Percentiles rank a stretch among this genome's conserved stretches.
Evolutionary conservation across 2,329 filamentous ascomycete species (phyloP).

Genomic region (Verticillium zaregamsianum): DNA sequence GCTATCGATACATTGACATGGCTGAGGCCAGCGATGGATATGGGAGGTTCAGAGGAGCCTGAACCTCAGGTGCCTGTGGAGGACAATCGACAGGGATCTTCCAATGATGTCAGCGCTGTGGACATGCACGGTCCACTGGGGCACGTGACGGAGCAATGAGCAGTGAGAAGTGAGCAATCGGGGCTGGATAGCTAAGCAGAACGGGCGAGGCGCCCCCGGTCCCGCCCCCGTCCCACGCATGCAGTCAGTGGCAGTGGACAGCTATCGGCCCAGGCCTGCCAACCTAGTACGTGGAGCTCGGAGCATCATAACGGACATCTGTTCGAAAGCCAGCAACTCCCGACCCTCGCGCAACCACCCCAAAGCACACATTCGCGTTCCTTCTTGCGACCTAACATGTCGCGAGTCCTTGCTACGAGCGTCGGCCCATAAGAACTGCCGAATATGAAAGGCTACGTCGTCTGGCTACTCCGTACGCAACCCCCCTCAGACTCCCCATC

Average conservation of each 20-base stretch:
- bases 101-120: background rate
- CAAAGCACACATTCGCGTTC: background rate
- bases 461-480: slow-evolving; percentile 38
- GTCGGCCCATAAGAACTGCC: slow-evolving; percentile 29
- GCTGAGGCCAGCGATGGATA: no score
- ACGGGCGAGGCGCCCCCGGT: background rate
- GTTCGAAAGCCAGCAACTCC: background rate
- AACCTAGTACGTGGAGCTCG: background rate
- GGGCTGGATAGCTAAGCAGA: background rate
- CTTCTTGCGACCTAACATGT: slow-evolving; percentile 10
- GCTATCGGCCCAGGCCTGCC: background rate
- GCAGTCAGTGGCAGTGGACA: background rate
- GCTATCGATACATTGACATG: background rate
- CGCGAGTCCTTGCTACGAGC: slow-evolving; percentile 7
- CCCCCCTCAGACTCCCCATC: slow-evolving; percentile 10
- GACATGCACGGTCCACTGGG: background rate
- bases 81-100: no score
- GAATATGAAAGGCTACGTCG: slow-evolving; percentile 34
- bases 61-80: no score
- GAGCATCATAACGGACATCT: background rate
- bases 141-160: background rate
- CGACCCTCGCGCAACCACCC: background rate
- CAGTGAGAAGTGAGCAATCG: no score
- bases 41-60: no score
- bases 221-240: no score